These are phyloP conservation scores for Termitomyces sp. DNA, from an alignment of 768 basidiomycete genomes.

Conservation along the genomic window DNA sequence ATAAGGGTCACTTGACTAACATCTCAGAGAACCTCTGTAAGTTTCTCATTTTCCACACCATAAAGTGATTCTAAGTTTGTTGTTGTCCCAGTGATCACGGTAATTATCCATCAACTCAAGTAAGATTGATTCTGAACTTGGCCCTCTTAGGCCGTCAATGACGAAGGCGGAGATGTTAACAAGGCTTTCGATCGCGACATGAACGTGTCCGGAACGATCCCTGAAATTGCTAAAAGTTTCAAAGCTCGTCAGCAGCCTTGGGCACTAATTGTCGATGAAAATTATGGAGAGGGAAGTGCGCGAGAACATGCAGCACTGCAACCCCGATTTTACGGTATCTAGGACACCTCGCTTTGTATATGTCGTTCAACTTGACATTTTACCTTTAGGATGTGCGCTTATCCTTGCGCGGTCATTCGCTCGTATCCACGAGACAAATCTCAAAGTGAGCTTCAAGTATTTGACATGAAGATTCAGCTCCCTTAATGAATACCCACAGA, in stretches of 20 bases:
- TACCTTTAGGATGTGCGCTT: slow-evolving; percentile 65
- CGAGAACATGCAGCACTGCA: slow-evolving; percentile 97
- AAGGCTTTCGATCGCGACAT: slow-evolving; percentile 79
- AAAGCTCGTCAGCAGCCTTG: slow-evolving; percentile 83
- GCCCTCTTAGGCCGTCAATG: slow-evolving; percentile 72
- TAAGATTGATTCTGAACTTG: not conserved
- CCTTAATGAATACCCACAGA: slow-evolving; percentile 43
- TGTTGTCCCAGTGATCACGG: slow-evolving; percentile 70
- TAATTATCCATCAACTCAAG: slow-evolving; percentile 22
- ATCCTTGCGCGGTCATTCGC: slow-evolving; percentile 94
- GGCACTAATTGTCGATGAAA: slow-evolving; percentile 93
- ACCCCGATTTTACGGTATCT: slow-evolving; percentile 85
- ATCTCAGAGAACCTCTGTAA: slow-evolving; percentile 92
- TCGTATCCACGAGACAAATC: slow-evolving; percentile 96
- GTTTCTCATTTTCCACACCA: slow-evolving; percentile 25
- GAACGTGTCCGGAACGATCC: slow-evolving; percentile 73
- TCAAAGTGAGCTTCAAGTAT: slow-evolving; percentile 58
- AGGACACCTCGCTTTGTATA: not conserved
- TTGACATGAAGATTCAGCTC: not conserved
- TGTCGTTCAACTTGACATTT: slow-evolving; percentile 1
- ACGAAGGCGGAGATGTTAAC: slow-evolving; percentile 93
- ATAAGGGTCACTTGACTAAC: slow-evolving; percentile 95
- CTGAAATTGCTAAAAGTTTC: slow-evolving; percentile 85
- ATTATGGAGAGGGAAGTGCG: slow-evolving; percentile 97
- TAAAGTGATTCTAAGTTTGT: not conserved